Conservation (phyloP, 208 protist genomes). For the Leishmania major region DNA sequence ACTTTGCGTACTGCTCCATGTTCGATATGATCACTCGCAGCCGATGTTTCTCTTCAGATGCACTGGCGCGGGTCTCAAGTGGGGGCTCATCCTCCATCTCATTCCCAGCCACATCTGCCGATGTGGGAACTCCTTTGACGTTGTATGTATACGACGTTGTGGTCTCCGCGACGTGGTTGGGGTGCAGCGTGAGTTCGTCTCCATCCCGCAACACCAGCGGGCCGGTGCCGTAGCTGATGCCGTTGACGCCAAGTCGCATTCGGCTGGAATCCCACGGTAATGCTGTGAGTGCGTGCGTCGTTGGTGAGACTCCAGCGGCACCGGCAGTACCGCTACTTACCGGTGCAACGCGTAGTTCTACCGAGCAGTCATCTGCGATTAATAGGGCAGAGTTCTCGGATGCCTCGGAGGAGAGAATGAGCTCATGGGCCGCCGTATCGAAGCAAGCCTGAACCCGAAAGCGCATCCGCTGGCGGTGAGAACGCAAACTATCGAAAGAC, state of each 20-base stretch:
- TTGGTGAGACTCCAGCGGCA: not conserved
- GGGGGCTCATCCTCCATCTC: not conserved
- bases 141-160: slow-evolving; percentile 11
- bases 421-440: slow-evolving; percentile 9
- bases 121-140: not conserved
- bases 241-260: slow-evolving; percentile 27
- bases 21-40: slow-evolving; percentile 6
- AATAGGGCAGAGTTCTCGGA: slow-evolving; percentile 11
- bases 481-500: not conserved
- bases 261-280: slow-evolving; percentile 30
- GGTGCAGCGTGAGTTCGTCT: slow-evolving; percentile 22
- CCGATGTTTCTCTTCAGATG: slow-evolving; percentile 6
- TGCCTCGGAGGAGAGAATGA: slow-evolving; percentile 14
- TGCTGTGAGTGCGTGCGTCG: slow-evolving; percentile 4
- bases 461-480: slow-evolving; percentile 8
- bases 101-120: not conserved
- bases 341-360: slow-evolving; percentile 5
- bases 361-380: slow-evolving; percentile 13
- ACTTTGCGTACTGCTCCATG: slow-evolving; percentile 31
- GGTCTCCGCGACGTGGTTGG: not conserved
- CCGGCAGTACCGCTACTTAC: not conserved
- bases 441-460: slow-evolving; percentile 29
- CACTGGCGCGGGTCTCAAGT: not conserved
- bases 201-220: slow-evolving; percentile 32
- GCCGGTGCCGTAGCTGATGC: slow-evolving; percentile 29